Base-by-base conservation (phyloP, 345 rosid species). In the Moricandia moricandioides region DNA sequence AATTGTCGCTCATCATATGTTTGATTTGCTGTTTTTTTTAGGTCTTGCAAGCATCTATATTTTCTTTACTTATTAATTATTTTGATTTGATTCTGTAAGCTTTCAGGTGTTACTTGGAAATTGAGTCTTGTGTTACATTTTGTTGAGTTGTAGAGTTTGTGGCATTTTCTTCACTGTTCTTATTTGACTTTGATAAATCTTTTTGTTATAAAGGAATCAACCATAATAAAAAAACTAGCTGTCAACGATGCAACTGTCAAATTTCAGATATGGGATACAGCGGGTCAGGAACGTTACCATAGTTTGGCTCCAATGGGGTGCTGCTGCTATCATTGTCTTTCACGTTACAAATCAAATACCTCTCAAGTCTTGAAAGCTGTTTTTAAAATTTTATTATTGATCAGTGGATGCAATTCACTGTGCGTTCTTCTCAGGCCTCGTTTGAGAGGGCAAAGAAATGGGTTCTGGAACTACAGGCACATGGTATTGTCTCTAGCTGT, bases 281-380 rank as follows among this genome's bases (percentile, higher is more conserved):
- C n/a, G n/a, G n/a, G n/a, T n/a, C n/a, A n/a, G n/a, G n/a, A n/a
- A n/a, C n/a, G n/a, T n/a, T n/a, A n/a, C n/a, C n/a, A n/a, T n/a
- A 95, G 99, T 78, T 83, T 95, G 81, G 99, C 99, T 58, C 99
- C 99, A 34, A 95, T 95, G 99, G 63, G 97, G 99, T 63, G 99
- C 93, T 2, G 97, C 97, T 65, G 97, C 98, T 18, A 79, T 95
- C 47, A 90, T 95, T 63, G 99, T 92, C 54, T 95, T 85, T 76
- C 97, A 95, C 65, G 84, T 90, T 73, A 87, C 99, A 11, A 92
- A 95, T 80, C 92, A 83, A 24, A 30, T 54, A 54, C n/a, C n/a
- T n/a, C n/a, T 29, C 6, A 52, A 16, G 1, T 45, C 52, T 45
- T 43, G 0, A 5, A 13, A n/a, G n/a, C 24, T 27, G 1, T 31